Conservation (phyloP, 768 basidiomycete species). For the Neoboletus subvelutipes region DNA sequence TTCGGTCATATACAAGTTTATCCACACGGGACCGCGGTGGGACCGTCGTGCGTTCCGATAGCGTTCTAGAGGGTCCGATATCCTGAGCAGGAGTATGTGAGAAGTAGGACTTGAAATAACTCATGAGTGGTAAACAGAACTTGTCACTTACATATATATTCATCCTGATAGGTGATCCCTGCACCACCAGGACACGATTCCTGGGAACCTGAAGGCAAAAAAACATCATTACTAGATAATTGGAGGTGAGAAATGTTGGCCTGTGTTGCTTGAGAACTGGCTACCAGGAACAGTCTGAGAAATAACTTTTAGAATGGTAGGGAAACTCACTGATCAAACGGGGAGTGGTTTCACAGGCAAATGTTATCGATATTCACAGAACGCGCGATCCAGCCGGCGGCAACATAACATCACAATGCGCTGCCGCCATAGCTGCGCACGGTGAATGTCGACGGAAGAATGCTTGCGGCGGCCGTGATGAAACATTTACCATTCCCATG, state of each 20-base stretch:
- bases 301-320: not conserved
- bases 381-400: not conserved
- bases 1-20: not conserved
- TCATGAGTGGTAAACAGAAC: not conserved
- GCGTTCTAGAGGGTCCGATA: not conserved
- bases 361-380: not conserved
- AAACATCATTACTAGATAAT: not conserved
- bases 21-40: not conserved
- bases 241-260: slow-evolving; percentile 14
- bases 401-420: not conserved
- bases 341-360: not conserved
- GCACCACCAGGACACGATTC: not conserved
- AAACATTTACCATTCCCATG: not conserved
- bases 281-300: not conserved
- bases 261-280: slow-evolving; percentile 15
- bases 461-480: not conserved
- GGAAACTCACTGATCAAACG: not conserved
- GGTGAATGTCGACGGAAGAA: not conserved
- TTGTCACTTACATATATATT: slow-evolving; percentile 17
- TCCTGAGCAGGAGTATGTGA: slow-evolving; percentile 5
- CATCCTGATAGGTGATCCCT: slow-evolving; percentile 15
- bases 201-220: slow-evolving; percentile 13
- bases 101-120: slow-evolving; percentile 14
- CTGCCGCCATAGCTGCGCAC: not conserved
- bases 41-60: slow-evolving; percentile 7